phyloP scores from a whole-genome alignment of 805 yeast genomes.

The Lipomyces yamanashiensis region DNA sequence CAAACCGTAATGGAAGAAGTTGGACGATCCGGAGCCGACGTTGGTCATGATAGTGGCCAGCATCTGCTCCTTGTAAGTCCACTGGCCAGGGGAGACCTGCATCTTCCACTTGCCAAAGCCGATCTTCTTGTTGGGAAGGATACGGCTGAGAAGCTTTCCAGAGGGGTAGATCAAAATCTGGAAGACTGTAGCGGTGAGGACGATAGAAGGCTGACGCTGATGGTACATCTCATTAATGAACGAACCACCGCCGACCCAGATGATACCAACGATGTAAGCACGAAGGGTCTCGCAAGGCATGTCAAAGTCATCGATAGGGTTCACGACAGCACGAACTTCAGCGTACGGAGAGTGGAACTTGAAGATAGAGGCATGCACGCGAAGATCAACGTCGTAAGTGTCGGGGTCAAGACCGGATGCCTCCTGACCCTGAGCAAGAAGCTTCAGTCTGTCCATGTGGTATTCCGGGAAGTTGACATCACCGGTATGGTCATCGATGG shows the following conservation, averaged over 20 bases:
- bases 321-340: conserved; percentile 49
- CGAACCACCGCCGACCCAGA: conserved; percentile 61
- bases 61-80: conserved; percentile 69
- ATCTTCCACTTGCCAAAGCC: conserved; percentile 54
- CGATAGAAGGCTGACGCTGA: conserved; percentile 58
- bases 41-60: conserved; percentile 53
- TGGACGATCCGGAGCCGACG: conserved; percentile 20
- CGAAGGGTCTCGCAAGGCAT: conserved; percentile 57
- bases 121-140: conserved; percentile 54
- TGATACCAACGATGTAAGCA: conserved; percentile 55
- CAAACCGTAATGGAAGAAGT: conserved; percentile 56
- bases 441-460: conserved; percentile 45
- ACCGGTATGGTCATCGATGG: conserved; percentile 43
- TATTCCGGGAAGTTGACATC: conserved; percentile 54
- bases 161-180: conserved; percentile 64
- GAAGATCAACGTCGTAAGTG: conserved; percentile 20
- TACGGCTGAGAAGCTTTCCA: conserved; percentile 53
- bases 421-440: conserved; percentile 19
- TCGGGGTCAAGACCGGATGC: conserved; percentile 14
- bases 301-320: conserved; percentile 51
- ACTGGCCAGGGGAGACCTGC: conserved; percentile 65
- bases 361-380: conserved; percentile 22
- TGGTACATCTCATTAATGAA: conserved; percentile 63
- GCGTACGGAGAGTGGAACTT: conserved; percentile 47
- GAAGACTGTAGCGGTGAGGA: conserved; percentile 57